Evolutionary conservation across 1,284 basidiomycete genomes (phyloP).

Genomic region (Sporisorium iseilematis-ciliati): DNA sequence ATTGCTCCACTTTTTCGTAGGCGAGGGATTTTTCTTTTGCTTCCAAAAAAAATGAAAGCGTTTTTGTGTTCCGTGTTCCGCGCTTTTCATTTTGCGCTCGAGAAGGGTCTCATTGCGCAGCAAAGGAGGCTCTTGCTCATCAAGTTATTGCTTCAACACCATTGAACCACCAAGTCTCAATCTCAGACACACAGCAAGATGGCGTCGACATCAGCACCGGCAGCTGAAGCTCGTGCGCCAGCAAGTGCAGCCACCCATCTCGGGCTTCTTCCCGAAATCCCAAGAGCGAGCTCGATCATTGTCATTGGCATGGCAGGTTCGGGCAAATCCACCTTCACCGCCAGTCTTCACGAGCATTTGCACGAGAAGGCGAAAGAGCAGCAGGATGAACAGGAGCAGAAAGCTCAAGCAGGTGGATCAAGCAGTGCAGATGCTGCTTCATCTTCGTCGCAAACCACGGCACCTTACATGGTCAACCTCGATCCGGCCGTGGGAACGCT

Average conservation of each 20-base stretch:
- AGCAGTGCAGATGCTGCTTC: slow-evolving; percentile 2
- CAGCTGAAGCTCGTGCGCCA: slow-evolving; percentile 8
- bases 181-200: slow-evolving; percentile 10
- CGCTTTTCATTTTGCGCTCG: neutral
- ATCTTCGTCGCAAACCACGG: slow-evolving; percentile 71
- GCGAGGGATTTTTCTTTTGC: slow-evolving; percentile 3
- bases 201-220: slow-evolving; percentile 20
- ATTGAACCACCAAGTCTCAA: neutral
- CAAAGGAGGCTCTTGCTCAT: neutral
- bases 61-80: slow-evolving; percentile 16
- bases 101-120: neutral
- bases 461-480: slow-evolving; percentile 94
- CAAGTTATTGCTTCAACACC: neutral
- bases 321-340: slow-evolving; percentile 97
- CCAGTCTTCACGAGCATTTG: slow-evolving; percentile 53
- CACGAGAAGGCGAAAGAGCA: slow-evolving; percentile 39
- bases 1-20: slow-evolving; percentile 13
- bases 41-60: slow-evolving; percentile 1
- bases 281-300: slow-evolving; percentile 66
- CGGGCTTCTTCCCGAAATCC: slow-evolving; percentile 53
- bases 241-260: slow-evolving; percentile 31
- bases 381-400: slow-evolving; percentile 25
- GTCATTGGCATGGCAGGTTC: slow-evolving; percentile 87
- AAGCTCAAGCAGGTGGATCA: neutral
- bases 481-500: slow-evolving; percentile 93